These are phyloP conservation scores for Bipolaris gigantea DNA, from an alignment of 2,329 filamentous ascomycete species.

Conservation along the genomic window DNA sequence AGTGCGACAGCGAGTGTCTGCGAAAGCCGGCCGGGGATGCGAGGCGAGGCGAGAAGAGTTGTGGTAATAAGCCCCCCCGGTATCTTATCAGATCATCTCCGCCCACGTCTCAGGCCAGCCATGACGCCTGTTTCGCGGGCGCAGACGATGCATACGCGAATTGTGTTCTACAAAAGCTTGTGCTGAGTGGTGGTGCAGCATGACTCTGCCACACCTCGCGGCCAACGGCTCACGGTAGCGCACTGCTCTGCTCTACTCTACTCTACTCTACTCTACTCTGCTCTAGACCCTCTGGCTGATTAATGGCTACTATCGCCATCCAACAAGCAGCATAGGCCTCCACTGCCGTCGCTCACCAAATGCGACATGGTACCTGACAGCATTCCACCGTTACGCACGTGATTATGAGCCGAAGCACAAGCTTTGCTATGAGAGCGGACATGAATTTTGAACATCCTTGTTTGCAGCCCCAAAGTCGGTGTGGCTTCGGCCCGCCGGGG, in stretches of 20 bases:
- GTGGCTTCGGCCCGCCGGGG: neutral
- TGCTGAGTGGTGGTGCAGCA: conserved; percentile 1
- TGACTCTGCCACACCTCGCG: neutral
- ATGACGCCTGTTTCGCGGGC: neutral
- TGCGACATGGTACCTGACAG: neutral
- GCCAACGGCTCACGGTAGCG: conserved; percentile 1
- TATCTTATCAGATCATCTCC: conserved; percentile 40
- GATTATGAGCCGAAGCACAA: neutral
- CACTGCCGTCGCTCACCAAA: neutral
- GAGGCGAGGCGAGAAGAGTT: conserved; percentile 19
- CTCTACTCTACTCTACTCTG: neutral
- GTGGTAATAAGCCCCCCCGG: conserved; percentile 11
- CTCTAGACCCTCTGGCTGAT: conserved; percentile 4
- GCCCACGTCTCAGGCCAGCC: conserved; percentile 7
- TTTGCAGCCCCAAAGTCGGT: neutral
- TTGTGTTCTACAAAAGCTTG: neutral
- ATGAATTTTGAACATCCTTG: neutral
- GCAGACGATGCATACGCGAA: neutral
- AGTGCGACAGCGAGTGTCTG: conserved; percentile 19
- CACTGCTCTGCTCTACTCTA: neutral
- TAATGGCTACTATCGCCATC: conserved; percentile 4
- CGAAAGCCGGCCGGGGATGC: conserved; percentile 11
- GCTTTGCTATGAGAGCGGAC: neutral
- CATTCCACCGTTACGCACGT: neutral
- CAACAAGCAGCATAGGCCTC: neutral